A percentile compares a stretch with the other conserved stretches of the same genome.
Evolutionary conservation across 1,284 basidiomycete genomes (phyloP).

Genomic region (Puccinia hordei): DNA sequence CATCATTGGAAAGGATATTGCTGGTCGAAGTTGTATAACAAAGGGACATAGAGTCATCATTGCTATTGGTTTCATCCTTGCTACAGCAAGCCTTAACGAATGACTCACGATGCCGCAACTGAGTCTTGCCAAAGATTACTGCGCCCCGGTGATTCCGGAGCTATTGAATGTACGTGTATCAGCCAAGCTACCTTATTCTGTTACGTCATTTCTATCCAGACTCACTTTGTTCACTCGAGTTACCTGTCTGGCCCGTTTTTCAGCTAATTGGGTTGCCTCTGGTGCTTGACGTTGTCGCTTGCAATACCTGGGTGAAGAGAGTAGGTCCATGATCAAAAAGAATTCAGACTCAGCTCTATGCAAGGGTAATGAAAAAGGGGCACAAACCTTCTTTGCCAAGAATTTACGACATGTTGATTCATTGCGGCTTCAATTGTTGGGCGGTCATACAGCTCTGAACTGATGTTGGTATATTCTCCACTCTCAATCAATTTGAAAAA

Average conservation of each 20-base stretch:
- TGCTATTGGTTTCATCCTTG: slow-evolving; percentile 19
- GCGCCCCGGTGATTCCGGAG: not conserved
- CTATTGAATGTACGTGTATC: not conserved
- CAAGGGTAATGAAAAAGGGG: not conserved
- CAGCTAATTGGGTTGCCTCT: not conserved
- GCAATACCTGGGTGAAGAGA: not conserved
- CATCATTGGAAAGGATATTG: not conserved
- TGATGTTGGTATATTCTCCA: slow-evolving; percentile 6
- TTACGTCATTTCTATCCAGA: not conserved
- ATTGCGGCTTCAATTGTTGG: not conserved
- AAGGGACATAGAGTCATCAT: not conserved
- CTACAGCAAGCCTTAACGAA: slow-evolving; percentile 2
- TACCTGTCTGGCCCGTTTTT: not conserved
- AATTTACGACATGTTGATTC: not conserved
- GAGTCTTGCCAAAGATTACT: not conserved
- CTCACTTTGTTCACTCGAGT: slow-evolving; percentile 12
- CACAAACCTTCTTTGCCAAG: not conserved
- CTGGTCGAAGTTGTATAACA: not conserved
- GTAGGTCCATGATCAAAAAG: not conserved
- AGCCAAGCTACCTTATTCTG: not conserved
- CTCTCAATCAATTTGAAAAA: slow-evolving; percentile 14
- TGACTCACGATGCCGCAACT: not conserved
- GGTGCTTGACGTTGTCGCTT: not conserved
- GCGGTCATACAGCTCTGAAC: not conserved
- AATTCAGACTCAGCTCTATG: not conserved